These are phyloP conservation scores for Kregervanrija pseudodelftensis DNA, from an alignment of 805 yeast genomes.

Conservation along the genomic window DNA sequence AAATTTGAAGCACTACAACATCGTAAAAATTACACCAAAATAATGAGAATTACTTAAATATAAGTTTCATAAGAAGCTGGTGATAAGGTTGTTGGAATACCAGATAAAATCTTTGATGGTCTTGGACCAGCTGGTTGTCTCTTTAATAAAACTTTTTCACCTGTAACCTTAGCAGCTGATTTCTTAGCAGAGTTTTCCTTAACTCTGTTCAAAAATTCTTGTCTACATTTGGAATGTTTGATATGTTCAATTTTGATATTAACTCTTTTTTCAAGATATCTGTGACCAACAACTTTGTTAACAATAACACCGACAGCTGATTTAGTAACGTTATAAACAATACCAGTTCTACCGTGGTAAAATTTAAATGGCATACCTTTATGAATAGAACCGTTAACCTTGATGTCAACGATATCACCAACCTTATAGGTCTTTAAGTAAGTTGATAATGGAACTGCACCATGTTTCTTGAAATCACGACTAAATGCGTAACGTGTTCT, in stretches of 20 bases:
- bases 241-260: slow-evolving; percentile 98
- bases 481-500: slow-evolving; percentile 99
- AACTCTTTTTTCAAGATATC: slow-evolving; percentile 98
- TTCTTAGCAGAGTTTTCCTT: slow-evolving; percentile 91
- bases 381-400: slow-evolving; percentile 98
- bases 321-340: slow-evolving; percentile 98
- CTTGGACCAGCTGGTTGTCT: slow-evolving; percentile 99
- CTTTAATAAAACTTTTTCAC: slow-evolving; percentile 86
- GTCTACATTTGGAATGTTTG: slow-evolving; percentile 99
- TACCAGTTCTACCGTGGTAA: slow-evolving; percentile 99
- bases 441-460: slow-evolving; percentile 88
- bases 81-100: slow-evolving; percentile 94
- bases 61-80: slow-evolving; percentile 99
- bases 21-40: no score
- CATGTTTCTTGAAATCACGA: slow-evolving; percentile 99
- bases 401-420: slow-evolving; percentile 99
- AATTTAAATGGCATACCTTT: slow-evolving; percentile 99
- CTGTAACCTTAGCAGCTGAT: slow-evolving; percentile 91
- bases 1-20: no score
- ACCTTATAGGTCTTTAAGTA: slow-evolving; percentile 97
- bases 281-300: slow-evolving; percentile 98
- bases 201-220: slow-evolving; percentile 98
- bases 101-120: slow-evolving; percentile 77
- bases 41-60: slow-evolving; percentile 52
- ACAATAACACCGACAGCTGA: slow-evolving; percentile 96